phyloP scores from a whole-genome alignment of 768 basidiomycete species.

The Scleroderma bovista region DNA sequence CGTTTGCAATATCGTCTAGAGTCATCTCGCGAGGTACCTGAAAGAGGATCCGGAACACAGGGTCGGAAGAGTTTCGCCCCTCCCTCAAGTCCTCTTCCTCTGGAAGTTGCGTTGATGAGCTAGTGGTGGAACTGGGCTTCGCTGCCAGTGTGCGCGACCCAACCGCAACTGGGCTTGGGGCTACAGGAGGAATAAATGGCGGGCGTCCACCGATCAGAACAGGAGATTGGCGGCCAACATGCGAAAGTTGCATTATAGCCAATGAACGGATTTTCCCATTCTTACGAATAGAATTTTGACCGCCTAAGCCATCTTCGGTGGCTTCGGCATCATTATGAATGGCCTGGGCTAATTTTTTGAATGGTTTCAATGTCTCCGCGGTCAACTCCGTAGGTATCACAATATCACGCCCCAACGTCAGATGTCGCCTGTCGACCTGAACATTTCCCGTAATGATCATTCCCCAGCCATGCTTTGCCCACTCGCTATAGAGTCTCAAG shows the following conservation, averaged over 20 bases:
- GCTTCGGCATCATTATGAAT: conserved; percentile 38
- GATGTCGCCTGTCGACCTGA: conserved; percentile 57
- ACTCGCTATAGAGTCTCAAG: conserved; percentile 60
- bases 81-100: neutral
- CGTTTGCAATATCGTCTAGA: conserved; percentile 50
- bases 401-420: conserved; percentile 69
- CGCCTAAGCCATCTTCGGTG: too few relatives aligned
- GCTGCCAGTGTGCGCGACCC: conserved; percentile 18
- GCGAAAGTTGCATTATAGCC: conserved; percentile 79
- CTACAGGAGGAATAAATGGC: conserved; percentile 56
- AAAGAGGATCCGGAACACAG: conserved; percentile 43
- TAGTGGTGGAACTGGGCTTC: too few relatives aligned
- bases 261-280: conserved; percentile 25
- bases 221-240: conserved; percentile 77
- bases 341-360: conserved; percentile 40
- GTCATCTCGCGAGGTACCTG: conserved; percentile 61
- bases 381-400: conserved; percentile 45
- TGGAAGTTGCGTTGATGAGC: neutral
- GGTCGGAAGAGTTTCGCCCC: conserved; percentile 11
- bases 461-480: conserved; percentile 78
- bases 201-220: conserved; percentile 66
- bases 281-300: neutral
- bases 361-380: conserved; percentile 43
- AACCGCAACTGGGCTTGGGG: conserved; percentile 61
- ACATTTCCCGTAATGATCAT: conserved; percentile 87